These are phyloP conservation scores for Fonsecaea monophora DNA, from an alignment of 2,329 filamentous ascomycete genomes.

Conservation along the genomic window DNA sequence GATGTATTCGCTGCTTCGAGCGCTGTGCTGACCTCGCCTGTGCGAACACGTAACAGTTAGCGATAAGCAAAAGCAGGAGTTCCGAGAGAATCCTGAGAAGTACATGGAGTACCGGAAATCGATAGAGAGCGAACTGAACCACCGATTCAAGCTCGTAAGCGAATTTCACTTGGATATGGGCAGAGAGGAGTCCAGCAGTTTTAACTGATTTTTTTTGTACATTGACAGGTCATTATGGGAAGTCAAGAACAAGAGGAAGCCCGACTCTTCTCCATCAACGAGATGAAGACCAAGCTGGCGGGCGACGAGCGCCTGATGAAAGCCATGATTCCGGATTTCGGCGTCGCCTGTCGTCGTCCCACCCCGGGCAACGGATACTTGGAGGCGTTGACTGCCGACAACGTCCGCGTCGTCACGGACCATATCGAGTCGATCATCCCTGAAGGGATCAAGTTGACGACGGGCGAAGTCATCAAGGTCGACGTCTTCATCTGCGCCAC, in stretches of 20 bases:
- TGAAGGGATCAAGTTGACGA: constrained; percentile 44
- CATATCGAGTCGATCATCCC: constrained; percentile 53
- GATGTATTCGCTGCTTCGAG: neutral
- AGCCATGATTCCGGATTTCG: neutral
- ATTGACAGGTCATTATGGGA: neutral
- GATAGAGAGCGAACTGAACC: neutral
- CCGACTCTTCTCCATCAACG: neutral
- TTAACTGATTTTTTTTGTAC: neutral
- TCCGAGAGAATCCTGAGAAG: neutral
- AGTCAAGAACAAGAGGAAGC: neutral
- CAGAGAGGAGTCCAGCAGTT: neutral
- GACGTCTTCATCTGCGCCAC: constrained; percentile 34
- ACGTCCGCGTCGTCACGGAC: constrained; percentile 59
- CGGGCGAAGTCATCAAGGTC: constrained; percentile 36
- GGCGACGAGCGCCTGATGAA: neutral
- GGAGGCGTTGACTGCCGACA: constrained; percentile 52
- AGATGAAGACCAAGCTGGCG: neutral
- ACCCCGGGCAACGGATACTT: constrained; percentile 61
- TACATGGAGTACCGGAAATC: neutral
- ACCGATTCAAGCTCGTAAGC: neutral
- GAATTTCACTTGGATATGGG: neutral
- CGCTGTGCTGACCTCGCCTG: neutral
- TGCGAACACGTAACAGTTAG: neutral
- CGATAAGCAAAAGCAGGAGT: neutral
- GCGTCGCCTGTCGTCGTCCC: constrained; percentile 45